Percentiles rank a stretch among this genome's conserved stretches.
phyloP scores from a whole-genome alignment of 2,329 filamentous ascomycete genomes.

The Dryadomyces quercivorus region DNA sequence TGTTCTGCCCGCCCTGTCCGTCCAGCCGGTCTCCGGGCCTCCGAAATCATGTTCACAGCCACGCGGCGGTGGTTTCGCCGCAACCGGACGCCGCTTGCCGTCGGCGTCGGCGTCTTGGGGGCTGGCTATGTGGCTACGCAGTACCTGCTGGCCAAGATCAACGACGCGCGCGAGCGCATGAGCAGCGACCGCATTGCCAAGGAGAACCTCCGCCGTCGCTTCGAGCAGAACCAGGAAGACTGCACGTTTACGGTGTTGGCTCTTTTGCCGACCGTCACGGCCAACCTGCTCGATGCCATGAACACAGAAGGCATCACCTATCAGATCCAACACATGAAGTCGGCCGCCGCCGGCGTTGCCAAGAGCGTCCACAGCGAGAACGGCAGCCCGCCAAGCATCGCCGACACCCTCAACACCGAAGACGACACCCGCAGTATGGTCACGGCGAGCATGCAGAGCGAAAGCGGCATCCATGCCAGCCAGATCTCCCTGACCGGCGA shows the following conservation, averaged over 20 bases:
- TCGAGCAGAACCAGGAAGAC: slow-evolving; percentile 98
- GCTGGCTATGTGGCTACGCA: slow-evolving; percentile 86
- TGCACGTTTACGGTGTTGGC: slow-evolving; percentile 98
- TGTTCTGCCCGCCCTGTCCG: slow-evolving; percentile 4
- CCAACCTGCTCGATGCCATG: slow-evolving; percentile 76
- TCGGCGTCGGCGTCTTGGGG: slow-evolving; percentile 78
- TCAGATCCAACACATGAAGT: slow-evolving; percentile 89
- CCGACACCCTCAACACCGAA: slow-evolving; percentile 63
- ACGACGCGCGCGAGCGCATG: slow-evolving; percentile 91
- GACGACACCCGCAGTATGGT: slow-evolving; percentile 68
- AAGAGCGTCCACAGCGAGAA: slow-evolving; percentile 27
- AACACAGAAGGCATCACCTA: slow-evolving; percentile 88
- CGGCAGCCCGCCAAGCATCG: slow-evolving; percentile 46
- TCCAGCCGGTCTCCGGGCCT: background rate
- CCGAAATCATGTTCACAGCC: slow-evolving; percentile 45
- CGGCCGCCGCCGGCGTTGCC: slow-evolving; percentile 33
- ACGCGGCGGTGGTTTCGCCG: slow-evolving; percentile 84
- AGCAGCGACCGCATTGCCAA: slow-evolving; percentile 89
- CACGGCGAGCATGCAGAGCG: slow-evolving; percentile 59
- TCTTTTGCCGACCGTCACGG: slow-evolving; percentile 78
- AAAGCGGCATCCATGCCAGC: slow-evolving; percentile 73
- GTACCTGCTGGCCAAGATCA: slow-evolving; percentile 84
- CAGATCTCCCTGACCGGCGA: slow-evolving; percentile 47
- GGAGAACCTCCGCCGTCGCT: slow-evolving; percentile 90
- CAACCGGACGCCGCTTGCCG: slow-evolving; percentile 79